Conservation (phyloP, 352 stramenopile species). For the Saprolegnia parasitica region DNA sequence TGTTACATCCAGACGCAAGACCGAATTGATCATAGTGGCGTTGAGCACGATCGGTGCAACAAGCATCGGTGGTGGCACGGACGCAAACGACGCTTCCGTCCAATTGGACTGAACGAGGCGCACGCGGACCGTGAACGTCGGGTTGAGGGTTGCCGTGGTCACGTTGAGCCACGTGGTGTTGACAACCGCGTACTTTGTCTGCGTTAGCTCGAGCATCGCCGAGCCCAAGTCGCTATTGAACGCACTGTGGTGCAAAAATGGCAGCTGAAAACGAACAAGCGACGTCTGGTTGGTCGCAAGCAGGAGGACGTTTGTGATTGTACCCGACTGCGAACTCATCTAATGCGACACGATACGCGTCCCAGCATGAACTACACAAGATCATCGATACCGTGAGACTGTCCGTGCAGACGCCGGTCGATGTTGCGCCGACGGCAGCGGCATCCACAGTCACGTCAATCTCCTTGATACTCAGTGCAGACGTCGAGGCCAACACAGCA, state of each 20-base stretch:
- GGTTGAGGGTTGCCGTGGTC: conserved; percentile 15
- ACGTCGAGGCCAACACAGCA: conserved; percentile 36
- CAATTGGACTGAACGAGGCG: conserved; percentile 13
- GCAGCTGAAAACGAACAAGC: conserved; percentile 69
- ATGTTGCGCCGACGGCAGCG: conserved; percentile 42
- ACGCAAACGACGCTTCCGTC: conserved; percentile 4
- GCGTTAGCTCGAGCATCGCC: conserved; percentile 16
- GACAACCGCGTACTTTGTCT: conserved; percentile 22
- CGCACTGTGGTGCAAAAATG: conserved; percentile 49
- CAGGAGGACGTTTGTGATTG: conserved; percentile 45
- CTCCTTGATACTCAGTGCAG: conserved; percentile 37
- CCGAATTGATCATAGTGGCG: conserved; percentile 16
- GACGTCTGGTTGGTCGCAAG: conserved; percentile 42
- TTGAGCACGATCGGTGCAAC: conserved; percentile 18
- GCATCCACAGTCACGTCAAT: conserved; percentile 32
- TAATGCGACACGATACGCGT: not conserved
- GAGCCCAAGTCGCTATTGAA: conserved; percentile 43
- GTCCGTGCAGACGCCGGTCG: conserved; percentile 22
- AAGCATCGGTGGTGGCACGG: not conserved
- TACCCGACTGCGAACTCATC: conserved; percentile 9
- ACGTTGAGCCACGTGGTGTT: conserved; percentile 37
- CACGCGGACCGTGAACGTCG: conserved; percentile 12
- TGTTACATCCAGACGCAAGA: conserved; percentile 39
- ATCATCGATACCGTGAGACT: conserved; percentile 16
- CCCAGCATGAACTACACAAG: not conserved